Evolutionary conservation across 1,284 basidiomycete genomes (phyloP).

Genomic region (Schizophyllum amplum): DNA sequence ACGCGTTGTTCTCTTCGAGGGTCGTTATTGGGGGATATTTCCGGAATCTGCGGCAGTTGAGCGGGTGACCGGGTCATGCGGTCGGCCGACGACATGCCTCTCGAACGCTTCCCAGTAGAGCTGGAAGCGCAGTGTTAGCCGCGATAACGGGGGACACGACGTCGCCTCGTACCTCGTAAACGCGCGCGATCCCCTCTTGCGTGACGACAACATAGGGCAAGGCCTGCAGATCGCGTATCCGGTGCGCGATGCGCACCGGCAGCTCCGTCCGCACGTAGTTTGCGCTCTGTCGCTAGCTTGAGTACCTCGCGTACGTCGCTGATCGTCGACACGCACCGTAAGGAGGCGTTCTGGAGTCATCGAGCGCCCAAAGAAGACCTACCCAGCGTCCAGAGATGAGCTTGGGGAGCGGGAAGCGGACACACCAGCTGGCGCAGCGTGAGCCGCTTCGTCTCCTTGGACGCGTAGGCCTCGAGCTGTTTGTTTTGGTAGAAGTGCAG

Average conservation of each 20-base stretch:
- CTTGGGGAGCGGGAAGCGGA: slow-evolving; percentile 2
- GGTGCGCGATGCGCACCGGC: slow-evolving; percentile 82
- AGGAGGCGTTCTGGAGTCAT: slow-evolving; percentile 71
- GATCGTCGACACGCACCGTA: slow-evolving; percentile 35
- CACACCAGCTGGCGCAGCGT: slow-evolving; percentile 77
- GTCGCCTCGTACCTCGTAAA: slow-evolving; percentile 64
- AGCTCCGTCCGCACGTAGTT: slow-evolving; percentile 88
- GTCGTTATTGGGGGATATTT: slow-evolving; percentile 68
- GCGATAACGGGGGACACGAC: not conserved
- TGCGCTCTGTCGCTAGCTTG: slow-evolving; percentile 47
- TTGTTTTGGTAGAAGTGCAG: slow-evolving; percentile 82
- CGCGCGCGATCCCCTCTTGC: slow-evolving; percentile 75
- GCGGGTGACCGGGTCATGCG: slow-evolving; percentile 6
- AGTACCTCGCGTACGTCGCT: not conserved
- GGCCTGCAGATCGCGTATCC: slow-evolving; percentile 79
- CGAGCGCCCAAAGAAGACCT: slow-evolving; percentile 69
- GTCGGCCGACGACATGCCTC: slow-evolving; percentile 38
- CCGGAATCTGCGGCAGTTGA: slow-evolving; percentile 48
- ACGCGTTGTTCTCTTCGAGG: slow-evolving; percentile 69
- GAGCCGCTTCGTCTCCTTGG: slow-evolving; percentile 64
- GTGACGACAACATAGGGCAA: slow-evolving; percentile 86
- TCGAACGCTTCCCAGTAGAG: slow-evolving; percentile 79
- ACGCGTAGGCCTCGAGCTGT: slow-evolving; percentile 77
- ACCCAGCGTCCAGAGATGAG: slow-evolving; percentile 3
- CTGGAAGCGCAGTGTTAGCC: slow-evolving; percentile 28